Conservation (phyloP, 129 eudicot species). For the Solidago caesia region DNA sequence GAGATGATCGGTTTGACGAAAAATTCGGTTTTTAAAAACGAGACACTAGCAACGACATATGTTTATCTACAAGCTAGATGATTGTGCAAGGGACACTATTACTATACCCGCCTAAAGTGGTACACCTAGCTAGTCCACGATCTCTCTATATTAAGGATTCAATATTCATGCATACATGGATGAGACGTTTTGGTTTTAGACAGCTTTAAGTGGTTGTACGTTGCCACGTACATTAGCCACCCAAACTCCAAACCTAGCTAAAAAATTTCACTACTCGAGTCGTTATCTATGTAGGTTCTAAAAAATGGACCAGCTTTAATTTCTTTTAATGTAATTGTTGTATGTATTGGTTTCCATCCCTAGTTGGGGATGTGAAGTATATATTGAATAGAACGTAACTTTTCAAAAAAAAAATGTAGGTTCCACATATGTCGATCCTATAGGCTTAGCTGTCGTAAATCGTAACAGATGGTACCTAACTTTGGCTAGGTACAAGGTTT, state of each 20-base stretch:
- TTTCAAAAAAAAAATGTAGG: not conserved
- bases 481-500: constrained; percentile 33
- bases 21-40: too few species aligned
- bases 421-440: constrained; percentile 7
- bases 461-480: constrained; percentile 23
- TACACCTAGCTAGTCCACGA: constrained; percentile 1
- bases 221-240: not conserved
- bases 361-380: too few species aligned
- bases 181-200: not conserved
- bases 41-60: too few species aligned
- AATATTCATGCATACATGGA: not conserved
- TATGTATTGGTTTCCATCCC: too few species aligned
- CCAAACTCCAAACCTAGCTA: not conserved
- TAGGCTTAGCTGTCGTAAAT: constrained; percentile 26
- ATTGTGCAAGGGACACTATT: constrained; percentile 4
- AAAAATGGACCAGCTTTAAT: too few species aligned
- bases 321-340: too few species aligned
- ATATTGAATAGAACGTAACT: too few species aligned
- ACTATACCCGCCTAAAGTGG: not conserved
- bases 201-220: constrained; percentile 4
- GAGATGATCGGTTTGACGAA: too few species aligned
- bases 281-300: not conserved
- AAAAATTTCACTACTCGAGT: not conserved
- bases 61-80: constrained; percentile 5
- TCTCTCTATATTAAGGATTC: not conserved